A percentile compares a stretch with the other conserved stretches of the same genome.
Conservation (phyloP, 75 land plant genomes). For the Picea sitchensis region DNA sequence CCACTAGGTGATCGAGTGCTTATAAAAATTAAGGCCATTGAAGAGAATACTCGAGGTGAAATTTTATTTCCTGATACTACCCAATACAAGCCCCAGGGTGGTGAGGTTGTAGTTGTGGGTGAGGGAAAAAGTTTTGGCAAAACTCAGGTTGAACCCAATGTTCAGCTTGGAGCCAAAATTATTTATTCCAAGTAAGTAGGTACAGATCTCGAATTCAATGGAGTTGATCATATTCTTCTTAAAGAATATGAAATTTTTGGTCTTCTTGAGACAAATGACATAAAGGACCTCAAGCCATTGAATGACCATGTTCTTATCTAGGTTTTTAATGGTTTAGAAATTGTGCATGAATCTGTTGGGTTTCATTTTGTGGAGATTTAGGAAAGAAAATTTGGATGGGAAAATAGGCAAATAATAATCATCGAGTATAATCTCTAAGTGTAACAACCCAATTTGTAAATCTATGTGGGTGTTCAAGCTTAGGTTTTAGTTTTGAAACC, state of each 20-base stretch:
- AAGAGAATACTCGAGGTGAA: constrained; percentile 74
- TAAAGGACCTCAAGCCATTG: constrained; percentile 44
- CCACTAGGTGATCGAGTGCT: constrained; percentile 78
- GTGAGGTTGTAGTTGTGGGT: too few species aligned
- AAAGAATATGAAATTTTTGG: constrained; percentile 56
- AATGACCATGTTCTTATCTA: constrained; percentile 41
- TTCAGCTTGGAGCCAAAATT: constrained; percentile 40
- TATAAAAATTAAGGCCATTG: constrained; percentile 60
- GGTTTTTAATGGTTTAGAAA: neutral
- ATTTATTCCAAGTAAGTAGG: constrained; percentile 56
- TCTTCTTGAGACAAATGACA: constrained; percentile 35
- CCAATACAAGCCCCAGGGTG: too few species aligned
- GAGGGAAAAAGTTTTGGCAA: constrained; percentile 66
- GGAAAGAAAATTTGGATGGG: neutral
- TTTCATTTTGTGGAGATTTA: neutral
- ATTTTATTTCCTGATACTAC: neutral
- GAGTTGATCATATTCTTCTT: constrained; percentile 28
- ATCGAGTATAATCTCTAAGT: too few species aligned
- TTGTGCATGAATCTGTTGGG: neutral
- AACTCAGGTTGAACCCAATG: constrained; percentile 47
- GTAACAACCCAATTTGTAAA: too few species aligned
- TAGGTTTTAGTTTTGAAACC: too few species aligned
- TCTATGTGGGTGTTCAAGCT: too few species aligned
- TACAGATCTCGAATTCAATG: constrained; percentile 54
- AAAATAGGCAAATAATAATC: too few species aligned